Evolutionary conservation across 75 land plant genomes (phyloP).

Genomic region (Pseudotsuga menziesii): DNA sequence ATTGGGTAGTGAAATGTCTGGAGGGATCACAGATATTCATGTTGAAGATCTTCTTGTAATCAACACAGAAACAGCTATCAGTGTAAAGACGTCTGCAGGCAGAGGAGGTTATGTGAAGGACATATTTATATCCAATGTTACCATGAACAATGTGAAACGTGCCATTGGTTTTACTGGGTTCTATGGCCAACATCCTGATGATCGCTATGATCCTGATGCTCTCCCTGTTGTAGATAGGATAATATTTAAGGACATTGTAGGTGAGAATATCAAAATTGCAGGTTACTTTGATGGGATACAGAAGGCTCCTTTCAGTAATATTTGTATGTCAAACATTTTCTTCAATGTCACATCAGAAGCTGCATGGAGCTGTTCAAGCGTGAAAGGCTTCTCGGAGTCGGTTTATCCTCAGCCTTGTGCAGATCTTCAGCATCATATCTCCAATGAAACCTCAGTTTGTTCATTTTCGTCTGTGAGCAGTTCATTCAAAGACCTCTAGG

Average conservation of each 20-base stretch:
- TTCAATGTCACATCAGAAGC: constrained; percentile 28
- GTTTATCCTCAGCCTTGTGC: constrained; percentile 64
- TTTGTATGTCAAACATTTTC: constrained; percentile 58
- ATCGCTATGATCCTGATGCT: constrained; percentile 63
- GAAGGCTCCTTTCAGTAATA: constrained; percentile 34
- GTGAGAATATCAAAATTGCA: constrained; percentile 54
- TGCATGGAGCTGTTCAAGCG: constrained; percentile 76
- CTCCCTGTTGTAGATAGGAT: constrained; percentile 57
- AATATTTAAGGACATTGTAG: constrained; percentile 53
- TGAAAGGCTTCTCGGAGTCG: constrained; percentile 50
- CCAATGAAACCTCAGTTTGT: not conserved
- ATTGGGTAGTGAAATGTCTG: constrained; percentile 57
- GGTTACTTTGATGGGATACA: constrained; percentile 63
- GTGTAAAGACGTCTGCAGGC: constrained; percentile 35
- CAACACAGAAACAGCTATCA: constrained; percentile 28
- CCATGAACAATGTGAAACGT: constrained; percentile 21
- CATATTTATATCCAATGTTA: constrained; percentile 22
- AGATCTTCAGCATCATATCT: constrained; percentile 19
- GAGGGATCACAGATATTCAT: constrained; percentile 36
- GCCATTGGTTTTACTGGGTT: constrained; percentile 33
- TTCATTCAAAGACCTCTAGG: too few species aligned
- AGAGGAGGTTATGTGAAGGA: constrained; percentile 42
- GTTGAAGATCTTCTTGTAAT: constrained; percentile 23
- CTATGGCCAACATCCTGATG: constrained; percentile 79
- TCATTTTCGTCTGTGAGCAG: too few species aligned